phyloP scores from a whole-genome alignment of 345 rosid genomes.

The Leavenworthia alabamica region DNA sequence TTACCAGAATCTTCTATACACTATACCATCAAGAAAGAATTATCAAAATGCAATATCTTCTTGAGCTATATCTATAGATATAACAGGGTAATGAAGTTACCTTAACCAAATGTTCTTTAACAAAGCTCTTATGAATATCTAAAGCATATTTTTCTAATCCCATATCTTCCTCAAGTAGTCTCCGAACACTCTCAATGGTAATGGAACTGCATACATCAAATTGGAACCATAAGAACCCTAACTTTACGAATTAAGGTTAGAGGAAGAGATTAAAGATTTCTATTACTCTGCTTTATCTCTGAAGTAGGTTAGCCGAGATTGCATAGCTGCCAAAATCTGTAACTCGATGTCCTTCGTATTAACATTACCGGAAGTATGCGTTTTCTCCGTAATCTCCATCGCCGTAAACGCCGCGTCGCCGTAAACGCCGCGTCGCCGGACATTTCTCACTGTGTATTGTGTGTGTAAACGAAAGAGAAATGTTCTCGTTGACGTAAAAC shows the following conservation, averaged over 20 bases:
- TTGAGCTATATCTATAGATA: background rate
- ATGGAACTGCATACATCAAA: constrained; percentile 21
- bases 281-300: constrained; percentile 64
- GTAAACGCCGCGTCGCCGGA: constrained; percentile 32
- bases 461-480: background rate
- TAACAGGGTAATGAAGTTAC: background rate
- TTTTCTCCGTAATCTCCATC: constrained; percentile 10
- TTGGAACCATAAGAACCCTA: background rate
- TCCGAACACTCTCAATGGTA: constrained; percentile 78
- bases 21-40: constrained; percentile 11
- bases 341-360: constrained; percentile 39
- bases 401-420: constrained; percentile 31
- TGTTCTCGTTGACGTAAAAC: background rate
- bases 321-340: constrained; percentile 60
- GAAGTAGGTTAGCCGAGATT: constrained; percentile 59
- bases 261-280: background rate
- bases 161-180: constrained; percentile 76
- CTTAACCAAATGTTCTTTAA: constrained; percentile 45
- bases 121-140: constrained; percentile 72
- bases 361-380: background rate
- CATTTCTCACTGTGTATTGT: constrained; percentile 19
- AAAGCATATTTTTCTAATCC: constrained; percentile 55
- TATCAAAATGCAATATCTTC: background rate
- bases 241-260: background rate
- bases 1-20: constrained; percentile 40